A percentile compares a stretch with the other conserved stretches of the same genome.
These are phyloP conservation scores for Arthrobotrys megalospora DNA, from an alignment of 2,329 filamentous ascomycete genomes.

Conservation along the genomic window DNA sequence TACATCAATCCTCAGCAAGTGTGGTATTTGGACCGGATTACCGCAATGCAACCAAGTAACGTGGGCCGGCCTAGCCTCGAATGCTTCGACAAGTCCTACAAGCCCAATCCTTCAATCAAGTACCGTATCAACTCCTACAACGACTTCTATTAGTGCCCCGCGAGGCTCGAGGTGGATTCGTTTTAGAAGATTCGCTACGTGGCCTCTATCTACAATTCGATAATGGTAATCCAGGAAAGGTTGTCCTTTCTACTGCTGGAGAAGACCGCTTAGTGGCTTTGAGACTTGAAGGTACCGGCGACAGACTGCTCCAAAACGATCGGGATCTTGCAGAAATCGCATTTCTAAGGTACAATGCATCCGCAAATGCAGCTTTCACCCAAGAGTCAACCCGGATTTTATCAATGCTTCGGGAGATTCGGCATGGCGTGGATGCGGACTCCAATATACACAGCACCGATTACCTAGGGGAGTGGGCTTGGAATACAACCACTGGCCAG, in stretches of 20 bases:
- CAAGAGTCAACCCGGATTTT: not conserved
- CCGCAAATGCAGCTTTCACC: not conserved
- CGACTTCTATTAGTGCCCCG: not conserved
- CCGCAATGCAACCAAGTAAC: conserved; percentile 19
- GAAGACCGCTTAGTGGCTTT: conserved; percentile 8
- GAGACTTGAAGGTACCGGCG: not conserved
- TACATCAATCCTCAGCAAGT: not conserved
- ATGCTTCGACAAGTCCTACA: not conserved
- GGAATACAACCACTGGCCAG: conserved; percentile 2
- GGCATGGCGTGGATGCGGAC: not conserved
- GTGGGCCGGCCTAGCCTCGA: not conserved
- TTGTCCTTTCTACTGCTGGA: not conserved
- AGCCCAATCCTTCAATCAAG: not conserved
- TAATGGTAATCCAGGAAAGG: conserved; percentile 8
- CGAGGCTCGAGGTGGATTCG: not conserved
- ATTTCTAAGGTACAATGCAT: conserved; percentile 25
- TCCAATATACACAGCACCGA: not conserved
- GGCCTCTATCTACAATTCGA: conserved; percentile 13
- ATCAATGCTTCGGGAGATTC: not conserved
- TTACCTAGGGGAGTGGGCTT: conserved; percentile 2
- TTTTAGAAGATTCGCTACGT: conserved; percentile 4
- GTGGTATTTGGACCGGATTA: conserved; percentile 1
- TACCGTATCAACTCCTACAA: not conserved
- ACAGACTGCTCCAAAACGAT: not conserved
- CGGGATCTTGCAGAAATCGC: not conserved